These are phyloP conservation scores for Elaphomyces granulatus DNA, from an alignment of 495 filamentous ascomycete genomes.

Conservation along the genomic window DNA sequence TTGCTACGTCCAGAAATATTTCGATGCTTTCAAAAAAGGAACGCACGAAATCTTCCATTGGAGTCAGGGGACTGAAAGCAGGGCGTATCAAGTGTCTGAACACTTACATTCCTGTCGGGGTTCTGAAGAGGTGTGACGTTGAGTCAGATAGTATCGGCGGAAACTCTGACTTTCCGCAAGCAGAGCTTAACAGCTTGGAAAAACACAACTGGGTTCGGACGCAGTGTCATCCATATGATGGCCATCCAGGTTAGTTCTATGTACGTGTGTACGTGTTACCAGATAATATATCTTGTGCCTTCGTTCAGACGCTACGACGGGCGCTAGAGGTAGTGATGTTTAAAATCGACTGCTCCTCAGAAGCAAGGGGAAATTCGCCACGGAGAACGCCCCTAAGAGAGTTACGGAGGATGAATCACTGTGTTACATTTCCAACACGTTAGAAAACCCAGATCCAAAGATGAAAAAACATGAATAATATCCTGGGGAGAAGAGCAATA, in stretches of 20 bases:
- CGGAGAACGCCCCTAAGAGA: too few species aligned
- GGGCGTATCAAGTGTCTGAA: too few species aligned
- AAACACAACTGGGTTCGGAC: slow-evolving; percentile 22
- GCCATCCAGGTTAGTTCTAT: slow-evolving; percentile 7
- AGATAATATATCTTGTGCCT: slow-evolving; percentile 43
- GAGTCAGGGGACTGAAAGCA: too few species aligned
- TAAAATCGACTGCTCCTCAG: slow-evolving; percentile 39
- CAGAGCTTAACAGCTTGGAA: slow-evolving; percentile 15
- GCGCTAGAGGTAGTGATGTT: slow-evolving; percentile 37
- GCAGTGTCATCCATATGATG: slow-evolving; percentile 5
- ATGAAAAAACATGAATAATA: slow-evolving; percentile 37
- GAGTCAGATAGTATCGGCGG: too few species aligned
- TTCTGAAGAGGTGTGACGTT: background rate
- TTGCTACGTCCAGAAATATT: too few species aligned
- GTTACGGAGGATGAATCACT: slow-evolving; percentile 43
- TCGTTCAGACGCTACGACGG: slow-evolving; percentile 29
- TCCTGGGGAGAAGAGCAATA: slow-evolving; percentile 42
- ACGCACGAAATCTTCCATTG: too few species aligned
- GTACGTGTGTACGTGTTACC: slow-evolving; percentile 53
- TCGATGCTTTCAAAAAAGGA: too few species aligned
- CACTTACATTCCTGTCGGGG: slow-evolving; percentile 3
- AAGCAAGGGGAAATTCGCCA: slow-evolving; percentile 26
- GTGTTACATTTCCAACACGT: slow-evolving; percentile 74
- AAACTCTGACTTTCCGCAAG: slow-evolving; percentile 11
- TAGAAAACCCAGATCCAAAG: slow-evolving; percentile 54